Percentiles rank a stretch among this genome's conserved stretches.
These are phyloP conservation scores for Gynandropsis gynandra DNA, from an alignment of 345 rosid genomes.

Conservation along the genomic window DNA sequence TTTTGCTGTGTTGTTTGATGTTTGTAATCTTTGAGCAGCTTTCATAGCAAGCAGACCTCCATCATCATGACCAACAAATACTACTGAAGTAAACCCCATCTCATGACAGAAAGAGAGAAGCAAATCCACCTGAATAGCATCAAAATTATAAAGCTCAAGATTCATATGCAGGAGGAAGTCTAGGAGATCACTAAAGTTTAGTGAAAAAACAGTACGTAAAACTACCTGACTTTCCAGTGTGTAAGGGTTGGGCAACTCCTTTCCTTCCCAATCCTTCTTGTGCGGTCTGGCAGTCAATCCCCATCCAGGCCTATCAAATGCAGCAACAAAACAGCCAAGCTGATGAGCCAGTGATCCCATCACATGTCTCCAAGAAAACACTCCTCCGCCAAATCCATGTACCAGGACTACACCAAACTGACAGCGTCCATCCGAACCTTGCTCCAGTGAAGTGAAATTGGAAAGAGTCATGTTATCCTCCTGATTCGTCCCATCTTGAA, in stretches of 20 bases:
- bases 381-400: slow-evolving; percentile 96
- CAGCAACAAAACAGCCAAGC: slow-evolving; percentile 62
- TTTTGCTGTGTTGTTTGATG: slow-evolving; percentile 41
- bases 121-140: slow-evolving; percentile 64
- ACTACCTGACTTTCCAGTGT: slow-evolving; percentile 69
- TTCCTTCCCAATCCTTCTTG: slow-evolving; percentile 62
- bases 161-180: slow-evolving; percentile 11
- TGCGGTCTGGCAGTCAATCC: slow-evolving; percentile 75
- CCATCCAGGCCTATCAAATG: slow-evolving; percentile 95
- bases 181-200: slow-evolving; percentile 6
- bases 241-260: slow-evolving; percentile 63
- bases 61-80: slow-evolving; percentile 86
- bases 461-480: slow-evolving; percentile 26
- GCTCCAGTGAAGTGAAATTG: slow-evolving; percentile 30
- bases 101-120: slow-evolving; percentile 77
- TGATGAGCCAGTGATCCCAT: slow-evolving; percentile 64
- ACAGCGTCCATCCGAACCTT: slow-evolving; percentile 34
- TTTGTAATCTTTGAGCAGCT: slow-evolving; percentile 57
- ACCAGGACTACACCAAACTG: slow-evolving; percentile 66
- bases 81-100: slow-evolving; percentile 85
- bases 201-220: background rate
- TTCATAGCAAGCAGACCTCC: slow-evolving; percentile 81
- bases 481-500: slow-evolving; percentile 35
- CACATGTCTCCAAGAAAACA: slow-evolving; percentile 95
- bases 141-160: slow-evolving; percentile 9